Evolutionary conservation across 192 early-diverging fungal species (phyloP), one percentile per base, ranked within the genome.

Genomic region (Borealophlyctis nickersoniae): DNA sequence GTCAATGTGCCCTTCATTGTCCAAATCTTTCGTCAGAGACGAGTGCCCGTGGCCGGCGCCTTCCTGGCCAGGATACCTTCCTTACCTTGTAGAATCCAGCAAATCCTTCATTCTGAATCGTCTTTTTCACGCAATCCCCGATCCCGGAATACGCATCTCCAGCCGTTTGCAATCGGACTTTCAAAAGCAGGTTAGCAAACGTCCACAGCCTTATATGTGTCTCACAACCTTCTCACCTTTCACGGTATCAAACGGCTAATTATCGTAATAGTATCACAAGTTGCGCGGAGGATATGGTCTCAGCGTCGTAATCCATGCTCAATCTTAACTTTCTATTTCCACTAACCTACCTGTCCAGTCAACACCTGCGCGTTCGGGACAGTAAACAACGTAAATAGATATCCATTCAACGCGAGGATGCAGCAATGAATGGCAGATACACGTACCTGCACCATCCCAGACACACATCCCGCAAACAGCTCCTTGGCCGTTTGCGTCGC

Each of bases 141-240:
- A 91, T 90, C 53, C 89, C 87, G 26, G 69, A 83, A 81, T 95
- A 98, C n/a, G 76, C 4, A 13, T 82, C 82, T 14, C 92, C 87
- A 79, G 94, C 92, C 9, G 94, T 95, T 80, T 98, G 96, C 60
- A 98, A 81, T 48, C 96, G 89, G 11, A 84, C 82, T 52, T 83
- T 75, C n/a, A n/a, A n/a, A n/a, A n/a, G n/a, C n/a, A n/a, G n/a
- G n/a, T n/a, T n/a, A n/a, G n/a, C n/a, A n/a, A n/a, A n/a, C n/a
- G n/a, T n/a, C n/a, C n/a, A n/a, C n/a, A n/a, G n/a, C n/a, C n/a
- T n/a, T n/a, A n/a, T n/a, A n/a, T n/a, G n/a, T n/a, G n/a, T n/a
- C n/a, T n/a, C n/a, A n/a, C n/a, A n/a, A n/a, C n/a, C n/a, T n/a
- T n/a, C n/a, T n/a, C n/a, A n/a, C n/a, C n/a, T n/a, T n/a, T n/a